Base-by-base conservation (phyloP, 2,329 filamentous ascomycete species). In the Ophiostoma australiae region DNA sequence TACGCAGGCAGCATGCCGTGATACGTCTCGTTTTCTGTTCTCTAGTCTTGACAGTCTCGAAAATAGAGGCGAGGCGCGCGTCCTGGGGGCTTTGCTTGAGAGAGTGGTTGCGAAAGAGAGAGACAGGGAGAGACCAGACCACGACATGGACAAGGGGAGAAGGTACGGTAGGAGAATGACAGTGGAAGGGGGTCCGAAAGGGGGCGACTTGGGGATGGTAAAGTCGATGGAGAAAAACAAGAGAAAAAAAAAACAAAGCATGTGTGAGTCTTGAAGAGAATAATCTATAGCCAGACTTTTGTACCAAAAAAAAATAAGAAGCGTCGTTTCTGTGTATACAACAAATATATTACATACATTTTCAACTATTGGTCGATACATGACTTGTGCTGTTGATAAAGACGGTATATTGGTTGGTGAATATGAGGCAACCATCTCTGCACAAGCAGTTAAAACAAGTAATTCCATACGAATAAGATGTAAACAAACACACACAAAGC, bases 361-460 rank as follows among this genome's bases (percentile, higher is more conserved):
- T 27, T 37, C 23, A 31, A 61, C 39, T 17, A 76, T n/a, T 48
- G 72, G 75, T 80, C 23, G 80, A 78, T 33, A 31, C 39, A 4
- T 20, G 17, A 4, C 17, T 20, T 48, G 15, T 48, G 17, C 15
- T 48, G 15, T 48, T n/a, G 44, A 20, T n/a, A 48, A 15, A 31
- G 27, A 31, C 27, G 27, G 27, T 31, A 39, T 39, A 13, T 13
- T 39, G 13, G 10, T 39, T 39, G 10, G 37, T 39, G 37, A 39
- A 10, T 39, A 10, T 39, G 37, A 10, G 37, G 37, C 37, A 39
- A 39, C 13, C 13, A 39, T 39, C 27, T 31, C 27, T 3, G 27
- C 27, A 31, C 13, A 39, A 10, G 37, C 10, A 2, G 13, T 39
- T 39, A 1, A 1, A 10, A 39, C 37, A 39, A 39, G 3, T 39